These are phyloP conservation scores for Ehretia macrophylla DNA, from an alignment of 257 asterid genomes.

Conservation along the genomic window DNA sequence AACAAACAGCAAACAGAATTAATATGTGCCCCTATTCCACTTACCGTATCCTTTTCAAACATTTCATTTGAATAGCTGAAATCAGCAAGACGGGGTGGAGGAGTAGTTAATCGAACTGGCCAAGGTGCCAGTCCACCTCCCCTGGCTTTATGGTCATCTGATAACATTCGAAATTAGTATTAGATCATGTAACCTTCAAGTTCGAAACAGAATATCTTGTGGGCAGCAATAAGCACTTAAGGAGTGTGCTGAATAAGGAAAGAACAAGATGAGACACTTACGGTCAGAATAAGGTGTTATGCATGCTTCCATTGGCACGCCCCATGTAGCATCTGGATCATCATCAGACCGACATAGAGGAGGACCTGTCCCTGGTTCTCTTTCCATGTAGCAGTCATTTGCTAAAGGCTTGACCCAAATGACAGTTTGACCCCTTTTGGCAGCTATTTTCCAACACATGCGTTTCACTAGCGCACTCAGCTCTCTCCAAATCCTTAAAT, in stretches of 20 bases:
- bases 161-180: slow-evolving; percentile 15
- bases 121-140: slow-evolving; percentile 95
- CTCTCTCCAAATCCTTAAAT: slow-evolving; percentile 74
- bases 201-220: background rate
- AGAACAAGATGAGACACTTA: slow-evolving; percentile 35
- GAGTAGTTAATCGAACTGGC: slow-evolving; percentile 84
- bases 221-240: background rate
- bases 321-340: slow-evolving; percentile 94
- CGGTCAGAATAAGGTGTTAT: slow-evolving; percentile 88
- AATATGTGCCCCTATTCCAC: slow-evolving; percentile 4
- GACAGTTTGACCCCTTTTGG: slow-evolving; percentile 77
- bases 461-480: slow-evolving; percentile 88
- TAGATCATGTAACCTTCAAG: background rate
- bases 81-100: slow-evolving; percentile 97
- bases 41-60: slow-evolving; percentile 90
- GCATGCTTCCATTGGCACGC: slow-evolving; percentile 83
- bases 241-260: background rate
- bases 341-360: slow-evolving; percentile 84
- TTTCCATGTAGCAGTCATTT: slow-evolving; percentile 66
- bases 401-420: slow-evolving; percentile 90
- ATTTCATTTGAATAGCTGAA: slow-evolving; percentile 84
- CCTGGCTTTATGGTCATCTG: slow-evolving; percentile 78
- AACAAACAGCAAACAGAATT: slow-evolving; percentile 9
- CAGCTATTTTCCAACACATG: slow-evolving; percentile 94
- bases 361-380: slow-evolving; percentile 78